These are phyloP conservation scores for Yamadazyma songkhlaensis DNA, from an alignment of 1,139 yeast species.

Conservation along the genomic window DNA sequence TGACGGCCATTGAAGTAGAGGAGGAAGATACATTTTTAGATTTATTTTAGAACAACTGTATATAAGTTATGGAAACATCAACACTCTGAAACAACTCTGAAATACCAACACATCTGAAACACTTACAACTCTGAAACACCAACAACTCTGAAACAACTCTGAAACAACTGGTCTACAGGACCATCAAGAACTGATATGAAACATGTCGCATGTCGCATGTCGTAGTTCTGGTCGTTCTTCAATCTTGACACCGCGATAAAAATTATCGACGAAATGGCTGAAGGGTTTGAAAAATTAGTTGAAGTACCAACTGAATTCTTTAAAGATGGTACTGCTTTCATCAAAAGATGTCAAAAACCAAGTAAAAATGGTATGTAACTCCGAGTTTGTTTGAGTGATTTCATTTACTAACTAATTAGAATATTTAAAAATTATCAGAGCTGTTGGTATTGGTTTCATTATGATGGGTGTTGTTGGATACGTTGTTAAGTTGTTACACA, in stretches of 20 bases:
- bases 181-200: too few relatives aligned
- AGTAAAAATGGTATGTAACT: conserved; percentile 63
- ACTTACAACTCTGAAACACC: neutral
- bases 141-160: neutral
- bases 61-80: too few relatives aligned
- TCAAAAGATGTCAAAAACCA: conserved; percentile 92
- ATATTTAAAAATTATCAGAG: conserved; percentile 83
- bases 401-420: conserved; percentile 46
- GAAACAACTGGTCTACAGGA: too few relatives aligned
- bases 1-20: conserved; percentile 11
- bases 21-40: conserved; percentile 36
- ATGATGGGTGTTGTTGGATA: conserved; percentile 99
- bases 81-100: neutral
- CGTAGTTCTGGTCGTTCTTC: too few relatives aligned
- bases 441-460: conserved; percentile 94
- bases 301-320: conserved; percentile 90
- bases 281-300: conserved; percentile 76
- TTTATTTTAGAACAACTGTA: conserved; percentile 21
- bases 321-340: conserved; percentile 86
- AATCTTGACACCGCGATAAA: conserved; percentile 1
- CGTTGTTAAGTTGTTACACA: conserved; percentile 90
- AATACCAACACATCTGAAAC: neutral
- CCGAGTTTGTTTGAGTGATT: neutral
- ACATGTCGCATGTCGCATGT: too few relatives aligned
- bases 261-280: conserved; percentile 37